Base-by-base conservation (phyloP, 2,329 filamentous ascomycete genomes). In the Calonectria hawksworthii region DNA sequence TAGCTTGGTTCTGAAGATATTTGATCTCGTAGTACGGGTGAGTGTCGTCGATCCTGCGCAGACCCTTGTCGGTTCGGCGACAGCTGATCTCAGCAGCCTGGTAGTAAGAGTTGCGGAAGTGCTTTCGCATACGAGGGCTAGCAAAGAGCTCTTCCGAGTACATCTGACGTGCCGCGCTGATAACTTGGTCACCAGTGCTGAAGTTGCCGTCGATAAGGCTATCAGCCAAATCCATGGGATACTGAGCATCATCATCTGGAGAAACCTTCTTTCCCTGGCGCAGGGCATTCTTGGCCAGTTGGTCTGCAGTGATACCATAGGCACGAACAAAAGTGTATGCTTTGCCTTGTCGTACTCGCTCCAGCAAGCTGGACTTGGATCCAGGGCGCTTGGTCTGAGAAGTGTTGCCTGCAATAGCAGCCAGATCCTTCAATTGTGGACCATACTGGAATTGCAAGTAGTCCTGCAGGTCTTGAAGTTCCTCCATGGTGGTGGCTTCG, bases 21-120 rank as follows among this genome's bases (percentile, higher is more conserved):
- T 99, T 98, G 88, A 99, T 95, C 85, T 99, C 97, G 83, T 99
- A 99, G 85, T 98, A 99, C 0, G 96, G 95, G 82, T 99, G 96
- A 30, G 97, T 93, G 75, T 99, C 96, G 80, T 98, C 96, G 79
- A 99, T 99, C 82, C 95, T 95, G 72, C 95, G 94, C 68, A 98
- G 88, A 34, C 97, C 97, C 86, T 99, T 99, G 74, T 99, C 96
- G 0, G 97, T 99, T 70, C 97, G 93, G 75, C 92, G 92, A 84
- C 96, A 98, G 86, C 96, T 96, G 74, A 99, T 93, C 71, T 94
- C 91, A 30, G 96, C 95, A 78, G 93, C 93, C 82, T 93, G 91
- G 82, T 98, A 99, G 85, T 95, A 98, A 64, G 93, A 93, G 79
- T 92, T 91, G 66, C 97, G 91, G 86, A 99, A 93, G 77, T 95